A percentile compares a stretch with the other conserved stretches of the same genome.
Conservation (phyloP, 805 yeast species). For the Ogataea siamensis region DNA sequence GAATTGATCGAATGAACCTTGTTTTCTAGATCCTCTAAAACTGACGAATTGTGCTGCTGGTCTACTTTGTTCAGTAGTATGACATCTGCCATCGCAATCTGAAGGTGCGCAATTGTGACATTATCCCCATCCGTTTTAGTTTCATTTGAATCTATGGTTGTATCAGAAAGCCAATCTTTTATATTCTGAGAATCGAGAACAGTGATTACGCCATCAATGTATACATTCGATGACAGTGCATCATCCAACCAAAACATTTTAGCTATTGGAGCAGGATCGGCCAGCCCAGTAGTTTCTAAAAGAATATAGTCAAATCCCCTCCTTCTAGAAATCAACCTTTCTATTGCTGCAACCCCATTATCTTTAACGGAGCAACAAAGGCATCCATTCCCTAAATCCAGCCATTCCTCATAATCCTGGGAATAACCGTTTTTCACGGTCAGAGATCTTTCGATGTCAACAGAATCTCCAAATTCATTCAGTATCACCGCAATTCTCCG, state of each 20-base stretch:
- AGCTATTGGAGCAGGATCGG: constrained; percentile 97
- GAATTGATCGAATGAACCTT: constrained; percentile 59
- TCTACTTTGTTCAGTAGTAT: constrained; percentile 81
- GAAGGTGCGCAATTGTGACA: constrained; percentile 86
- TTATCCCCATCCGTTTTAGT: constrained; percentile 37
- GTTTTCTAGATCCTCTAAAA: constrained; percentile 27
- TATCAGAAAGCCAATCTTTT: constrained; percentile 61
- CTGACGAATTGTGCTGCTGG: constrained; percentile 33
- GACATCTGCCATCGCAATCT: constrained; percentile 86
- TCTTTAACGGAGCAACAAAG: constrained; percentile 95
- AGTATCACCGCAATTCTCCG: constrained; percentile 83
- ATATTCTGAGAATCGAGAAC: constrained; percentile 79
- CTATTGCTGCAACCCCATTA: constrained; percentile 92
- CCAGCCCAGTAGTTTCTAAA: constrained; percentile 92
- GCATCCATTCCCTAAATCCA: constrained; percentile 95
- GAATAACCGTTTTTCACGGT: constrained; percentile 57
- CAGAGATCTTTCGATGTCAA: constrained; percentile 83
- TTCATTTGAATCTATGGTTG: constrained; percentile 66
- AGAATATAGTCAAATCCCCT: constrained; percentile 81
- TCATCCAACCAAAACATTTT: constrained; percentile 97
- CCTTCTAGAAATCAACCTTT: constrained; percentile 70
- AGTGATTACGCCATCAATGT: constrained; percentile 87
- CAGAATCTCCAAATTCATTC: constrained; percentile 89
- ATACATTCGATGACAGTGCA: constrained; percentile 77
- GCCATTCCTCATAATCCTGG: constrained; percentile 81